Evolutionary conservation across 2,329 filamentous ascomycete genomes (phyloP).

Genomic region (Taxawa tesnikishii): DNA sequence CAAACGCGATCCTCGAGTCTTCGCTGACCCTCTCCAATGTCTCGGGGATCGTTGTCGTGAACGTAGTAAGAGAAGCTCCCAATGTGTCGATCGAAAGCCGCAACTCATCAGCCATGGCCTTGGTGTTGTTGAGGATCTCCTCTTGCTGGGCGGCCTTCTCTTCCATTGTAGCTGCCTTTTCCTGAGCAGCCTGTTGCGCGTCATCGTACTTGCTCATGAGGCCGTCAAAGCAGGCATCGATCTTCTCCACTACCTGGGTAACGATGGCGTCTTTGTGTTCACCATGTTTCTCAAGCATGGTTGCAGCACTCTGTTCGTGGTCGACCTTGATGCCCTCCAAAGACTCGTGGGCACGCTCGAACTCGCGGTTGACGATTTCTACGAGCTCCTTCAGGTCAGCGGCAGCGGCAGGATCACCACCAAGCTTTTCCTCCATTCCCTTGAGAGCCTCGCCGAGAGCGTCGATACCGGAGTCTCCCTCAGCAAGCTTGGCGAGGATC

Average conservation of each 20-base stretch:
- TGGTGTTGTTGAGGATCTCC: constrained; percentile 61
- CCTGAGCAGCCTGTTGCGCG: constrained; percentile 61
- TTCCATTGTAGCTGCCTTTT: constrained; percentile 60
- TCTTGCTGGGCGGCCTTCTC: constrained; percentile 62
- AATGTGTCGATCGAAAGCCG: constrained; percentile 77
- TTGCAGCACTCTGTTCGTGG: constrained; percentile 47
- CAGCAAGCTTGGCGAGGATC: constrained; percentile 63
- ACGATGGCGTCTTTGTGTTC: constrained; percentile 44
- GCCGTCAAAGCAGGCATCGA: constrained; percentile 69
- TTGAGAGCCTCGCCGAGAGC: constrained; percentile 49
- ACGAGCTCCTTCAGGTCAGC: constrained; percentile 47
- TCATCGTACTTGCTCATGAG: constrained; percentile 83
- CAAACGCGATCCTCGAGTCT: constrained; percentile 77
- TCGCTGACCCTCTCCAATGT: constrained; percentile 64
- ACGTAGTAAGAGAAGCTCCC: constrained; percentile 44
- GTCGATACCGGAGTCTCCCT: constrained; percentile 56
- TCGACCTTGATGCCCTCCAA: constrained; percentile 73
- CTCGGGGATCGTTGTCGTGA: constrained; percentile 56
- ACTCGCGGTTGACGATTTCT: constrained; percentile 69
- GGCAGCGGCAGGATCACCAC: constrained; percentile 27
- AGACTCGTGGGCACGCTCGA: constrained; percentile 74
- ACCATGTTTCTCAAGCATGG: constrained; percentile 46
- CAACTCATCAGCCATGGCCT: constrained; percentile 73
- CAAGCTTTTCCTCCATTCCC: constrained; percentile 56
- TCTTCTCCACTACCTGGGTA: constrained; percentile 40